Evolutionary conservation across 2,329 filamentous ascomycete genomes (phyloP), one percentile per base, ranked within the genome.

Genomic region (Sphaerulina vaccinii): DNA sequence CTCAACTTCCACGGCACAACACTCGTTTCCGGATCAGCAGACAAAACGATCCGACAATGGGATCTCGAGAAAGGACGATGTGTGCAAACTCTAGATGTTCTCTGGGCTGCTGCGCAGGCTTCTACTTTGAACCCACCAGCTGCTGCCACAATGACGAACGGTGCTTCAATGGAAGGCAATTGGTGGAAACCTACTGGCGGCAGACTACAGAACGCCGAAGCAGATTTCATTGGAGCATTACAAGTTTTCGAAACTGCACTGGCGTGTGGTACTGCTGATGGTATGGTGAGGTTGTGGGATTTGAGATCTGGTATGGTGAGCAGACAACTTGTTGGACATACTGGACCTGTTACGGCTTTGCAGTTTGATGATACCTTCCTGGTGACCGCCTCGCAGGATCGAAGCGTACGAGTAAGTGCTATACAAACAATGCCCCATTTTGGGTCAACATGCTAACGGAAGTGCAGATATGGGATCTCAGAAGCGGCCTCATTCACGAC

Each of bases 1-100:
- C 78, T 99, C 19, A 86, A 97, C 72, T 95, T 99, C 73, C 82
- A 85, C 54, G 88, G 88, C 49, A 86, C 96, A 61, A 90, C 89
- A 0, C 80, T 99, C 13, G 90, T 99, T 24, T 99, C 93, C 1
- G 93, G 93, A 10, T 97, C 92, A 6, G 87, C 93, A 0, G 93
- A 99, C 74, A 99, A 99, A 78, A 99, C 93, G 1, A 77, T 99
- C 49, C 85, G 93, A 38, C 93, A 99, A 70, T 99, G 93, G 93
- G 93, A 99, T 75, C 79, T 99, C 43, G 88, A 92, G 64, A 96
- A 91, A 69, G 93, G 93, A n/a, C 87, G 93, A 42, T 97, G 93
- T 70, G 88, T 99, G 48, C 93, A 99, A 72, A 99, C 93, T 2
- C 77, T 99, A 42, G 93, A 99, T 71, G 92, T 99, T 5, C 87